phyloP scores from a whole-genome alignment of 306 rosid species.

The Casuarina cunninghamiana region DNA sequence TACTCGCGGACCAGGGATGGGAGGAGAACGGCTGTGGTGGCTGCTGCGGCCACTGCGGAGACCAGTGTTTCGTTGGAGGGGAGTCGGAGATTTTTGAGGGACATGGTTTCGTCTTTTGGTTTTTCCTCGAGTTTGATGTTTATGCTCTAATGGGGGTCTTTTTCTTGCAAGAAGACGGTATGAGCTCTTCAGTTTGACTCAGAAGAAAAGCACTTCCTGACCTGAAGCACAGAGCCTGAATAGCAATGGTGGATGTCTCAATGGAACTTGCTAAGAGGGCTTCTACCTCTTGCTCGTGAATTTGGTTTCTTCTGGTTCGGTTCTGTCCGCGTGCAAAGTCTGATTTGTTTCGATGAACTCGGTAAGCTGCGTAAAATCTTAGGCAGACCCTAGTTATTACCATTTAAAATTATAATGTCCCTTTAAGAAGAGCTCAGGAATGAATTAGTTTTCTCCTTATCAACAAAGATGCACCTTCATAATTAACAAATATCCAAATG shows the following conservation, averaged over 20 bases:
- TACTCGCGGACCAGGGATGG: slow-evolving; percentile 25
- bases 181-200: neutral
- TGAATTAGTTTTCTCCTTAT: no score
- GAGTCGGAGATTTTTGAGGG: slow-evolving; percentile 1
- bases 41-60: slow-evolving; percentile 15
- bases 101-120: neutral
- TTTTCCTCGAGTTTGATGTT: neutral
- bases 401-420: no score
- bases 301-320: neutral
- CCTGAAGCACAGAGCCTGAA: no score
- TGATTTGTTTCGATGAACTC: neutral
- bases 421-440: no score
- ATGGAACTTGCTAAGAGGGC: neutral
- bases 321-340: neutral
- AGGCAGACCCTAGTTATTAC: no score
- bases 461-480: no score
- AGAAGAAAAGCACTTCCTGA: no score
- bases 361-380: neutral
- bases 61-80: slow-evolving; percentile 26
- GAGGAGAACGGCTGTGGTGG: slow-evolving; percentile 25
- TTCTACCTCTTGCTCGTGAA: neutral
- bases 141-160: no score
- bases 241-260: no score
- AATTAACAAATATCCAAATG: no score
- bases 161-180: neutral